Evolutionary conservation across 495 filamentous ascomycete species (phyloP).

Genomic region (Sordaria brevicollis): DNA sequence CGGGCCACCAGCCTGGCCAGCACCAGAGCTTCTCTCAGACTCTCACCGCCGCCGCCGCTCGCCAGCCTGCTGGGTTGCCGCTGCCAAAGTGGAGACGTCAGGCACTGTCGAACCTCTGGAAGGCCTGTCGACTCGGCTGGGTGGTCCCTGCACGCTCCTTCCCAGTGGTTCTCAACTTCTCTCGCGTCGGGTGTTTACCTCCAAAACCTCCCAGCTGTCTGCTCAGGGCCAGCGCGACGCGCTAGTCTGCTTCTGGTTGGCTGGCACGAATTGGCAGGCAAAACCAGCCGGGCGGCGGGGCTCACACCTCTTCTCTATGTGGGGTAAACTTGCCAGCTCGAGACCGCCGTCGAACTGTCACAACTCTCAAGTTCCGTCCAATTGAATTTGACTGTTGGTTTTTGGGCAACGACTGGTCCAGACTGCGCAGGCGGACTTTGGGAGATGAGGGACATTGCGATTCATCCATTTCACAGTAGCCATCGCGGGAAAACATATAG

Average conservation of each 20-base stretch:
- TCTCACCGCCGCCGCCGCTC: conserved; percentile 23
- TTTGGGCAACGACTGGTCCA: background rate
- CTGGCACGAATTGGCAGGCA: background rate
- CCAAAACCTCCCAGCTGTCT: background rate
- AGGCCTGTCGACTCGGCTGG: conserved; percentile 7
- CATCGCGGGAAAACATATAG: background rate
- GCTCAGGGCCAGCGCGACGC: conserved; percentile 8
- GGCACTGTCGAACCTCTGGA: conserved; percentile 14
- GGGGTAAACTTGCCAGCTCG: background rate
- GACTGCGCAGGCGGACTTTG: too few species aligned
- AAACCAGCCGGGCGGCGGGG: background rate
- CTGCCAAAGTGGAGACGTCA: conserved; percentile 17
- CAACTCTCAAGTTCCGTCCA: too few species aligned
- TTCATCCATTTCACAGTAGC: background rate
- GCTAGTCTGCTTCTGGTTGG: conserved; percentile 8
- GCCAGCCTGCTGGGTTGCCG: background rate
- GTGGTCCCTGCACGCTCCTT: conserved; percentile 17
- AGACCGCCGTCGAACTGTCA: background rate
- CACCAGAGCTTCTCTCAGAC: background rate
- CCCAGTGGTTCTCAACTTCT: conserved; percentile 1
- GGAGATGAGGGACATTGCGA: background rate
- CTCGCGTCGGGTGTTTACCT: conserved; percentile 24
- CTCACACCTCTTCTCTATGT: background rate
- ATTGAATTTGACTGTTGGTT: background rate
- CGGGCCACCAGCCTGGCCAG: conserved; percentile 4